Evolutionary conservation across 2,329 filamentous ascomycete genomes (phyloP), one percentile per base, ranked within the genome.

Genomic region (Exophiala alcalophila): DNA sequence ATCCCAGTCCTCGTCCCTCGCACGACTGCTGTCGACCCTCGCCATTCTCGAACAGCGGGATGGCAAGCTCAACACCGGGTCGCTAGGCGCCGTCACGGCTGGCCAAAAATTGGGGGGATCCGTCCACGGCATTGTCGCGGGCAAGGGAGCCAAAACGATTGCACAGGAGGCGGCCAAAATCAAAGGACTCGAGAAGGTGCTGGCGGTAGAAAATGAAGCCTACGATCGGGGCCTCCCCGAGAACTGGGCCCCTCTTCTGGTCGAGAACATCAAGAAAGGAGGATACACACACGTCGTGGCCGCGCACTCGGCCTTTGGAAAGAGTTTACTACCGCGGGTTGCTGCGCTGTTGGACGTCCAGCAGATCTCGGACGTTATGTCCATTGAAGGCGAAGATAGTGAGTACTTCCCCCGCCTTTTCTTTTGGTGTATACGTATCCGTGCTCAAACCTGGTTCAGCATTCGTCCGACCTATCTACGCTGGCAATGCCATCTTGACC

Each of bases 161-260:
- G 92, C 90, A 38, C 81, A 86, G 44, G 82, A 94, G 68, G 89
- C 86, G 16, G 85, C 89, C 52, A 94, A 94, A 69, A 83, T 94
- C 26, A 81, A 87, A 54, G 92, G 92, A 19, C 70, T 98, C 27
- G 88, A 94, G 59, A 97, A 96, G 74, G 80, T 98, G 49, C 78
- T 98, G 57, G 82, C 80, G 28, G 83, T 97, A 14, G 86, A 96
- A 53, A 97, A 88, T 67, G 80, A 73, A 40, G 85, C 87, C 36
- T 98, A 98, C 62, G 90, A 97, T 61, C 94, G 89, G 86, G 88
- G 89, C 35, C 78, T 98, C 2, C 82, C 92, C 38, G 92, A 98
- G 71, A 96, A 87, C 73, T 97, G 80, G 62, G 92, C 91, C n/a
- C 86, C 89, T 42, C 74, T 98, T 32, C 74, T 98, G 27, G 85